Base-by-base conservation (phyloP, 2,329 filamentous ascomycete genomes). In the Calonectria hongkongensis region DNA sequence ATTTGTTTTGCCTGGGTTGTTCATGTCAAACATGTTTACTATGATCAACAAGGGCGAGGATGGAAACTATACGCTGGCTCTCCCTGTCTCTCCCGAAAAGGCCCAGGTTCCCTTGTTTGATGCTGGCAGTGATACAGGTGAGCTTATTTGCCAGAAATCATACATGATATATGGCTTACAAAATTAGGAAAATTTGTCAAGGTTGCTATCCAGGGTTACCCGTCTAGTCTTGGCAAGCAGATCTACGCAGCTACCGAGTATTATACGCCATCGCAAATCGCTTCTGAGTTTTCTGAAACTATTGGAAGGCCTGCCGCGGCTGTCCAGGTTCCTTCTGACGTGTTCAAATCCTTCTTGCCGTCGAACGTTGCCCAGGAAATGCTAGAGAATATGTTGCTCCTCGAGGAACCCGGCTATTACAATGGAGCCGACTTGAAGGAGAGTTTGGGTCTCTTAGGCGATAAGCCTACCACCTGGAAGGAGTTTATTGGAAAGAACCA, bases 1-100 rank as follows among this genome's bases (percentile, higher is more conserved):
- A 0, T 91, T 91, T 79, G 87, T 88, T 71, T 82, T 86, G 2
- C 87, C 88, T 0, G 90, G 85, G 0, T 84, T 83, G 41, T 92
- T 90, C 76, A 91, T 91, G 87, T 85, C 87, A 71, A 91, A 91
- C 71, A 69, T 84, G 16, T 71, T 80, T 1, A 67, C 65, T 1
- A 77, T 79, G 33, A 78, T 84, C 10, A 74, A 75, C 18, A 82
- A 82, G 74, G 74, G 75, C 1, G 79, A 80, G 0, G 80, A 83
- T 48, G 78, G 80, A 27, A 70, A 79, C 72, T 84, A 79, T 65
- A 72, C 73, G 0, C 71, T 83, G 33, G 60, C 75, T 1, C 72
- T 82, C 16, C 83, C 83, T 4, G 75, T 80, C n/a, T 56, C 82
- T 4, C 72, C 80, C 1, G 74, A 83, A 12, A 83, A 81, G 47